These are phyloP conservation scores for Pseudogymnoascus sp. DNA, from an alignment of 2,329 filamentous ascomycete genomes.

Conservation along the genomic window DNA sequence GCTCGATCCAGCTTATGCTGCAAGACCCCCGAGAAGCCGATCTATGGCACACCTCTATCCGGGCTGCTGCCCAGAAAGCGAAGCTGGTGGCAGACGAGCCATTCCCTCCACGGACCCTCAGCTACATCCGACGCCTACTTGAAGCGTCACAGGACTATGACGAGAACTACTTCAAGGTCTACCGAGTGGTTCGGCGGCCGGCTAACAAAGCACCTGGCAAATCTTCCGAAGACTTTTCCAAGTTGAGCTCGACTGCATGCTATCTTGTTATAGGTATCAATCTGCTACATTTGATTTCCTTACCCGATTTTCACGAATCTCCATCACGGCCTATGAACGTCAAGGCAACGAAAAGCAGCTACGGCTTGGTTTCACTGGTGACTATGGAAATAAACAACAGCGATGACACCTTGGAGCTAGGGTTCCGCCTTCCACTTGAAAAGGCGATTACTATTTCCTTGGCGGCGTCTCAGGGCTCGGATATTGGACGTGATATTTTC, in stretches of 20 bases:
- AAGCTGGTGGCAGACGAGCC: constrained; percentile 42
- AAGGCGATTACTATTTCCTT: constrained; percentile 48
- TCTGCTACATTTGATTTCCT: constrained; percentile 60
- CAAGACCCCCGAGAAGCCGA: constrained; percentile 56
- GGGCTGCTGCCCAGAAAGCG: constrained; percentile 48
- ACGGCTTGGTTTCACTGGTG: constrained; percentile 55
- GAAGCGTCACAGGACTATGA: constrained; percentile 63
- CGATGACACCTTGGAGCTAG: constrained; percentile 60
- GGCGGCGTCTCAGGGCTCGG: constrained; percentile 54
- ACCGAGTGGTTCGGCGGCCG: constrained; percentile 58
- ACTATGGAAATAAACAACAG: constrained; percentile 49
- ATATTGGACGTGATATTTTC: constrained; percentile 55
- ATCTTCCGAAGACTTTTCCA: constrained; percentile 57
- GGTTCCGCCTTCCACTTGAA: constrained; percentile 51
- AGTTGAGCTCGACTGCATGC: constrained; percentile 55
- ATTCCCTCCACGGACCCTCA: constrained; percentile 50
- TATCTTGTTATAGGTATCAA: constrained; percentile 62
- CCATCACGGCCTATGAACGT: constrained; percentile 35
- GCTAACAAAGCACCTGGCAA: constrained; percentile 42
- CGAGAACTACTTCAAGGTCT: constrained; percentile 57
- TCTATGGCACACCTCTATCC: constrained; percentile 55
- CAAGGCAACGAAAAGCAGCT: constrained; percentile 40
- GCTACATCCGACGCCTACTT: constrained; percentile 53
- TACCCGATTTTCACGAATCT: constrained; percentile 47
- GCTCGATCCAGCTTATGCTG: constrained; percentile 56